phyloP scores from a whole-genome alignment of 306 rosid species.

The Quercus glauca region DNA sequence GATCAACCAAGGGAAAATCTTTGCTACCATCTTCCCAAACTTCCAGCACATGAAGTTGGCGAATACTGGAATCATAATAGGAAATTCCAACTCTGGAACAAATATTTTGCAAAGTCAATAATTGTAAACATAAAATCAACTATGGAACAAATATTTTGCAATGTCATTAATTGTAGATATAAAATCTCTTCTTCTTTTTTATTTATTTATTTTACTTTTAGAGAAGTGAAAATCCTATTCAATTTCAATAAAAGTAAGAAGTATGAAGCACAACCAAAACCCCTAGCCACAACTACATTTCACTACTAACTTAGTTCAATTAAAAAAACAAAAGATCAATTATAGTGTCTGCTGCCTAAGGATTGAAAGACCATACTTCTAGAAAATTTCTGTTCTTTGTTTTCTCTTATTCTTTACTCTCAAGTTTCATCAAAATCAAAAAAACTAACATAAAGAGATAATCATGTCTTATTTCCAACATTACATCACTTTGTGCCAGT shows the following conservation, averaged over 20 bases:
- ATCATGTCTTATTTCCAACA: not conserved
- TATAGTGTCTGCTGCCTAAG: constrained; percentile 11
- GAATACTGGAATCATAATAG: constrained; percentile 82
- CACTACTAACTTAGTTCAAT: not conserved
- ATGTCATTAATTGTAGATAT: constrained; percentile 17
- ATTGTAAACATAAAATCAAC: constrained; percentile 23
- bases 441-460: not conserved
- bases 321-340: no score
- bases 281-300: constrained; percentile 11
- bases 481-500: not conserved
- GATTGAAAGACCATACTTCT: not conserved
- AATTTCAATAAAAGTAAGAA: constrained; percentile 7
- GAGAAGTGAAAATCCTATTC: not conserved
- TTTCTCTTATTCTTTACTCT: not conserved
- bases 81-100: constrained; percentile 82
- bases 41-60: constrained; percentile 86
- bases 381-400: not conserved
- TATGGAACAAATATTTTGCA: constrained; percentile 39
- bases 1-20: constrained; percentile 78
- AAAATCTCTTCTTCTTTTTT: not conserved
- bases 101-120: constrained; percentile 19
- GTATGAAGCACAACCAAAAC: constrained; percentile 8
- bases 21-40: constrained; percentile 89
- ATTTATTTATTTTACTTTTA: not conserved
- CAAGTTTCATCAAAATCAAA: not conserved